Base-by-base conservation (phyloP, 345 rosid species). In the Gynandropsis gynandra region DNA sequence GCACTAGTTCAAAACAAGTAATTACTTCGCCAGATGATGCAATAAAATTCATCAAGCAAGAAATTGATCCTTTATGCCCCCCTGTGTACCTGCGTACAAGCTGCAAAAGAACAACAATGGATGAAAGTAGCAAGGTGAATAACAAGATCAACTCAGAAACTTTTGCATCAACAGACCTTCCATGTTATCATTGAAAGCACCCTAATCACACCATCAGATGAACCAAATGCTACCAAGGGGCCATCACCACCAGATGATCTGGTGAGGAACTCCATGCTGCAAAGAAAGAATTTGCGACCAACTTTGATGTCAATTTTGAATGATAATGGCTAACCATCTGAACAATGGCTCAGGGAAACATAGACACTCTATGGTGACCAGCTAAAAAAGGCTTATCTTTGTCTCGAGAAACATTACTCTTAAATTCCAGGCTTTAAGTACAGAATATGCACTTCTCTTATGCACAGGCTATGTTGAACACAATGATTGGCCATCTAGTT, bases 141-240 rank as follows among this genome's bases (percentile, higher is more conserved):
- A 68, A 50, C 52, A 62, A 41, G 33, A 56, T 35, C 21, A 42
- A 45, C 38, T 9, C 16, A 56, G 27, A 27, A 50, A 37, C 21
- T 59, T 52, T 40, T 46, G 9, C 56, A 54, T 21, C 13, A 42
- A 35, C 83, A 63, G 60, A 92, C 98, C 98, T 78, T 92, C 98
- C 98, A 92, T 36, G 97, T 76, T 71, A 87, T 87, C 97, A 92
- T 92, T 58, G 98, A 92, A 66, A 92, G 94, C 72, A 92, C 98
- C 70, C 98, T 82, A 46, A 92, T 87, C 56, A 92, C 89, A 56
- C 98, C 98, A 76, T 87, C 98, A 16, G 98, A 81, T 73, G 86
- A 80, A 62, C 98, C 98, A 72, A 87, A 92, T 47, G 98, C 98
- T 72, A 92, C 90, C 54, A 87, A 89, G 54, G 98, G 97, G 64